Percentiles rank a stretch among this genome's conserved stretches.
These are phyloP conservation scores for Coniochaeta sp. DNA, from an alignment of 2,329 filamentous ascomycete genomes.

Conservation along the genomic window DNA sequence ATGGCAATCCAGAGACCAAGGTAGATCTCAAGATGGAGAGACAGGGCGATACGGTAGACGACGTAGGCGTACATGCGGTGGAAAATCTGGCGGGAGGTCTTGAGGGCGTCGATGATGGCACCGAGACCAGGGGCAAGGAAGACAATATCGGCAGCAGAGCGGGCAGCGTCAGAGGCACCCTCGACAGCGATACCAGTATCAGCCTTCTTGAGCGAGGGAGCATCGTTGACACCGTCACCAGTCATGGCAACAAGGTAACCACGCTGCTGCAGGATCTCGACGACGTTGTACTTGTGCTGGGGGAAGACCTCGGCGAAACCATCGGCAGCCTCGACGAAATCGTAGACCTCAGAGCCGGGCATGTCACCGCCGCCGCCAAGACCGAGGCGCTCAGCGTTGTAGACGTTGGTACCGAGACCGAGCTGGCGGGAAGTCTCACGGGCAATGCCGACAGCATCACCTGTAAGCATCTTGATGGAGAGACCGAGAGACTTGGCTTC, in stretches of 20 bases:
- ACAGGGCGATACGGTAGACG: slow-evolving; percentile 89
- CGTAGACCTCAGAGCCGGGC: slow-evolving; percentile 88
- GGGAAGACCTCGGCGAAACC: slow-evolving; percentile 93
- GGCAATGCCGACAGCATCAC: slow-evolving; percentile 88
- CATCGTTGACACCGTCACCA: slow-evolving; percentile 92
- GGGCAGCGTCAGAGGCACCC: slow-evolving; percentile 83
- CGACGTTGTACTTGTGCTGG: slow-evolving; percentile 91
- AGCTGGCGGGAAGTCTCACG: slow-evolving; percentile 87
- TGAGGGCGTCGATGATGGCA: slow-evolving; percentile 86
- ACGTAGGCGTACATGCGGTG: slow-evolving; percentile 97
- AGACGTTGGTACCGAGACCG: slow-evolving; percentile 86
- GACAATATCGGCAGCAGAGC: slow-evolving; percentile 87
- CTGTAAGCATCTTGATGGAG: slow-evolving; percentile 93
- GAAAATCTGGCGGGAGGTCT: slow-evolving; percentile 91
- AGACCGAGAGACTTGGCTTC: slow-evolving; percentile 83
- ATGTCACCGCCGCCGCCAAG: slow-evolving; percentile 86
- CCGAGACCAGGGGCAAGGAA: slow-evolving; percentile 88
- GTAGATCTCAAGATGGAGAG: slow-evolving; percentile 86
- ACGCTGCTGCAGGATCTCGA: slow-evolving; percentile 89
- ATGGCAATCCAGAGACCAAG: slow-evolving; percentile 88
- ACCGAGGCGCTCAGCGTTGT: slow-evolving; percentile 88
- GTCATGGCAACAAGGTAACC: slow-evolving; percentile 94
- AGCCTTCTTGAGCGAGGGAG: slow-evolving; percentile 88
- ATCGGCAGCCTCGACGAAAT: slow-evolving; percentile 92
- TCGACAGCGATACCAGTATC: slow-evolving; percentile 94